Conservation (phyloP, 2,329 filamentous ascomycete species). For the Stemphylium beticola region DNA sequence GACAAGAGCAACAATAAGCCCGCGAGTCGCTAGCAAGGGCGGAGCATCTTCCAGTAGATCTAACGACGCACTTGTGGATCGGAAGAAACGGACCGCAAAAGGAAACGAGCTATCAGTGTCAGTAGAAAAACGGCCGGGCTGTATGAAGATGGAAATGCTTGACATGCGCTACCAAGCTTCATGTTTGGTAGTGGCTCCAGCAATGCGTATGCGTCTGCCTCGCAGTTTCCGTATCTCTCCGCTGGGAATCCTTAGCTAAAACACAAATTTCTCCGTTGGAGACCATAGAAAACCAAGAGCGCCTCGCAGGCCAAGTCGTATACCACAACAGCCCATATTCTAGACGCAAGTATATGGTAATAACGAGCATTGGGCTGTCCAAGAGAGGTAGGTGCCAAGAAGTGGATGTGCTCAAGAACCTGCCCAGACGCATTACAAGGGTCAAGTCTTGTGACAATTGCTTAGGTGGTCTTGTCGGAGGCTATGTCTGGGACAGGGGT, state of each 20-base stretch:
- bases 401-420: neutral
- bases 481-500: conserved; percentile 2
- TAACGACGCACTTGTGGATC: neutral
- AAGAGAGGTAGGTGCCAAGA: conserved; percentile 17
- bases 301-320: neutral
- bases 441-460: conserved; percentile 32
- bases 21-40: conserved; percentile 12
- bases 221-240: neutral
- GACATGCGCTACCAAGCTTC: conserved; percentile 11
- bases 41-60: conserved; percentile 15
- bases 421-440: conserved; percentile 22
- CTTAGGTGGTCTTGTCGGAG: conserved; percentile 18
- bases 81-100: neutral
- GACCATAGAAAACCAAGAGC: neutral
- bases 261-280: neutral
- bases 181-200: conserved; percentile 17
- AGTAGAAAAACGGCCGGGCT: neutral
- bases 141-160: neutral
- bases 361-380: neutral
- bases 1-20: conserved; percentile 7
- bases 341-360: neutral
- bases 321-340: neutral
- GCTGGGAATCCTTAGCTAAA: neutral
- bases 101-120: conserved; percentile 1
- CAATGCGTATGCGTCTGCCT: neutral